Percentiles rank a stretch among this genome's conserved stretches.
These are phyloP conservation scores for Phalaenopsis hybrid DNA, from an alignment of 116 monocot species.

Conservation along the genomic window DNA sequence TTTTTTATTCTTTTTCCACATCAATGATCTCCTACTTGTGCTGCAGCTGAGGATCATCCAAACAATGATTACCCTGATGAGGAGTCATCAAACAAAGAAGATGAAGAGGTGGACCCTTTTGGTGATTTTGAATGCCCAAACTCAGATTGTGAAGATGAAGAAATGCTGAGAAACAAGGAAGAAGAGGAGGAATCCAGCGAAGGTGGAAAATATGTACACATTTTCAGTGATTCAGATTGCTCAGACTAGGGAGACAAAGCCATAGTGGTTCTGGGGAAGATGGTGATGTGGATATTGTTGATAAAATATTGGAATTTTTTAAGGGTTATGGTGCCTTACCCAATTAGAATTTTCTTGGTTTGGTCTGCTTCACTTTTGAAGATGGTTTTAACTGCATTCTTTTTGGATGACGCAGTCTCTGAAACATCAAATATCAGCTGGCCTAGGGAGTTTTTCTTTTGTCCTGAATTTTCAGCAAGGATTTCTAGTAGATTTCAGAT, in stretches of 20 bases:
- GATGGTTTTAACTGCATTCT: too few species aligned
- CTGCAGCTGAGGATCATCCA: conserved; percentile 70
- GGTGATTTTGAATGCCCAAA: conserved; percentile 11
- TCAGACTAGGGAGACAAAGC: conserved; percentile 15
- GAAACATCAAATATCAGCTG: too few species aligned
- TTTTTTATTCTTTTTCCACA: neutral
- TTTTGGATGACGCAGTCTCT: too few species aligned
- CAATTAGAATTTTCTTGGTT: too few species aligned
- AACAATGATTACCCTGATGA: conserved; percentile 79
- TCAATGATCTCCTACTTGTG: neutral
- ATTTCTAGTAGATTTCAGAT: too few species aligned
- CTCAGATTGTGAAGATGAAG: conserved; percentile 11
- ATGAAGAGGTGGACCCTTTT: conserved; percentile 28
- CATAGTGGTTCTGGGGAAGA: conserved; percentile 1
- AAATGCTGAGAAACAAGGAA: conserved; percentile 4
- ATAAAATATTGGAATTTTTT: neutral
- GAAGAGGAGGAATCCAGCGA: conserved; percentile 19
- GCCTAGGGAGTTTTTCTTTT: too few species aligned
- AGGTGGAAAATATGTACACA: conserved; percentile 5
- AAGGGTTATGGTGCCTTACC: neutral
- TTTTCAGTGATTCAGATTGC: conserved; percentile 6
- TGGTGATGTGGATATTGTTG: conserved; percentile 22
- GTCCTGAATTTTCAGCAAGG: too few species aligned
- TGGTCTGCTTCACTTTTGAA: too few species aligned
- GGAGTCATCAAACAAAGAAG: conserved; percentile 36